Conservation (phyloP, 768 basidiomycete species). For the Termitomyces sp. region DNA sequence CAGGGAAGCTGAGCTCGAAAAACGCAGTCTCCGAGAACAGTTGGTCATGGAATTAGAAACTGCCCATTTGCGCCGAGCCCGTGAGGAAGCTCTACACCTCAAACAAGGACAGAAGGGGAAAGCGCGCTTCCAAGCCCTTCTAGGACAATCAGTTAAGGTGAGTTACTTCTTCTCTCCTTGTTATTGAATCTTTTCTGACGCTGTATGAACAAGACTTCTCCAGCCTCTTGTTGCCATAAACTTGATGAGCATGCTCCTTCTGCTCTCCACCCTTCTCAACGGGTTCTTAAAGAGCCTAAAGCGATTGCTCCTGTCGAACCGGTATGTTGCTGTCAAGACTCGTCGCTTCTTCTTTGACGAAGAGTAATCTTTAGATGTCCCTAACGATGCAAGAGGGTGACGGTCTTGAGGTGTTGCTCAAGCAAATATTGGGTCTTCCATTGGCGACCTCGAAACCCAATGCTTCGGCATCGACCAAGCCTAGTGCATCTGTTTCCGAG, state of each 20-base stretch:
- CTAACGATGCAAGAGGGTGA: not conserved
- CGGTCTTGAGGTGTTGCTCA: not conserved
- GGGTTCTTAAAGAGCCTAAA: not conserved
- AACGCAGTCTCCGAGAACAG: not conserved
- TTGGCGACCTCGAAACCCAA: not conserved
- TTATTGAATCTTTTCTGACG: not conserved
- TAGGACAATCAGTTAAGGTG: not conserved
- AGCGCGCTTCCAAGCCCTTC: not conserved
- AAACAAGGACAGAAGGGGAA: not conserved
- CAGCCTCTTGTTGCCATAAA: not conserved
- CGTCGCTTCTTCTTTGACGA: not conserved
- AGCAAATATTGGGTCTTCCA: not conserved
- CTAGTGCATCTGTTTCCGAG: not conserved
- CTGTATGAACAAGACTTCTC: not conserved
- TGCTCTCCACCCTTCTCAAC: not conserved
- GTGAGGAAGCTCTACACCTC: slow-evolving; percentile 1
- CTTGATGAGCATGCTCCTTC: not conserved
- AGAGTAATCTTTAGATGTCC: not conserved
- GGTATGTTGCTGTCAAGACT: not conserved
- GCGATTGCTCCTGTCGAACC: not conserved
- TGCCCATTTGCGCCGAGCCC: not conserved
- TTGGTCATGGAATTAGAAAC: not conserved
- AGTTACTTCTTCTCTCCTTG: not conserved
- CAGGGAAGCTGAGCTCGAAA: slow-evolving; percentile 2
- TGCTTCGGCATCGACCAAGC: not conserved